These are phyloP conservation scores for Setaria italica DNA, from an alignment of 202 grass and related monocot species.

Conservation along the genomic window DNA sequence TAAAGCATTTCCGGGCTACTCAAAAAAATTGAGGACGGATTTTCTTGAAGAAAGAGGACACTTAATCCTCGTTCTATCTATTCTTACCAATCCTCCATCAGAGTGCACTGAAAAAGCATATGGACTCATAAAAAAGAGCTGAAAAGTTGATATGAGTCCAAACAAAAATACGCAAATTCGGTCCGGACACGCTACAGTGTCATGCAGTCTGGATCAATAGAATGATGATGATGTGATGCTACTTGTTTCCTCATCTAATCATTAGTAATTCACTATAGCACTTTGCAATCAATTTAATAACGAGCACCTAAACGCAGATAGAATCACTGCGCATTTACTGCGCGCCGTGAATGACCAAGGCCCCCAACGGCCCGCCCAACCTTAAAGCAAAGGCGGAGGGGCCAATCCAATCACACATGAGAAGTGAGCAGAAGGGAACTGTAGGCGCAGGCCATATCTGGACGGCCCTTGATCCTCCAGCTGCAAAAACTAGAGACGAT, in stretches of 20 bases:
- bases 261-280: no score
- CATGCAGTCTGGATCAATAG: neutral
- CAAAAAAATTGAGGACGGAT: no score
- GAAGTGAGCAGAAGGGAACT: neutral
- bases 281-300: conserved; percentile 40
- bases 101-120: no score
- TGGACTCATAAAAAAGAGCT: no score
- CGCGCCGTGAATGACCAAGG: neutral
- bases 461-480: neutral
- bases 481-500: neutral
- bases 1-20: no score
- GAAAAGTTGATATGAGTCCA: no score
- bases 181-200: neutral
- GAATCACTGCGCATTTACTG: conserved; percentile 29
- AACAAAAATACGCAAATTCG: no score
- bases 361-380: neutral
- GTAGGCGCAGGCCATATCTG: neutral
- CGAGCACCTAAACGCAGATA: conserved; percentile 18
- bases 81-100: no score
- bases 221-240: neutral
- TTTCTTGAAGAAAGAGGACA: no score
- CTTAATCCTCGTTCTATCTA: no score
- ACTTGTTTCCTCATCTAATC: neutral
- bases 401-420: conserved; percentile 10
- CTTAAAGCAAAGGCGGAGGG: neutral